Percentiles rank a stretch among this genome's conserved stretches.
Evolutionary conservation across 768 basidiomycete species (phyloP).

Genomic region (Serendipita sp.): DNA sequence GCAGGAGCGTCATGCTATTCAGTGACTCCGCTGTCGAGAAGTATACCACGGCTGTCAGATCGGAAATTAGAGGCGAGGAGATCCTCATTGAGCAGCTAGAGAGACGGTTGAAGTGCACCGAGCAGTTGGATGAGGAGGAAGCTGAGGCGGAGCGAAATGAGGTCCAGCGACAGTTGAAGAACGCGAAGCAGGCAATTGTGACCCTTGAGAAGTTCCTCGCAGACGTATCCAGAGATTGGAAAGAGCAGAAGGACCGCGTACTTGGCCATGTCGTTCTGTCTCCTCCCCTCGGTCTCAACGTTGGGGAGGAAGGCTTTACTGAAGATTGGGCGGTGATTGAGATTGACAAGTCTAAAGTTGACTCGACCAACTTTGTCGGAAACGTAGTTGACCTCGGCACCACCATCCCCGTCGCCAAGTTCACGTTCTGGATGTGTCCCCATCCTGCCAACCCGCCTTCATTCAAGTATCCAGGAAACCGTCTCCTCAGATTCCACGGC

Average conservation of each 20-base stretch:
- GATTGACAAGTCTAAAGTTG: constrained; percentile 10
- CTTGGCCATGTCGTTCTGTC: neutral
- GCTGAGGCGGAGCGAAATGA: constrained; percentile 5
- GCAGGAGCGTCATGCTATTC: constrained; percentile 9
- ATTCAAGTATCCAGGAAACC: neutral
- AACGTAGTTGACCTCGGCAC: constrained; percentile 11
- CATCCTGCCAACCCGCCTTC: neutral
- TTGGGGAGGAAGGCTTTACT: constrained; percentile 9
- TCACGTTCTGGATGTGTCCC: neutral
- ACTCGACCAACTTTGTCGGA: constrained; percentile 7
- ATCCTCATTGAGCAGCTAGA: constrained; percentile 5
- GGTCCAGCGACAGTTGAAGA: constrained; percentile 8
- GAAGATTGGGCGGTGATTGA: constrained; percentile 11
- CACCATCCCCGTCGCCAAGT: constrained; percentile 3
- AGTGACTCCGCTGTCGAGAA: constrained; percentile 9
- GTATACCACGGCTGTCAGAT: constrained; percentile 10
- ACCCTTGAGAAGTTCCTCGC: constrained; percentile 8
- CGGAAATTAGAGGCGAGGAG: constrained; percentile 7
- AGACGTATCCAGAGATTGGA: neutral
- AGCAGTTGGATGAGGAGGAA: neutral
- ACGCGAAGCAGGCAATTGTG: constrained; percentile 10
- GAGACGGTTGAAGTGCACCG: neutral
- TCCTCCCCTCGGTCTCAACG: constrained; percentile 8
- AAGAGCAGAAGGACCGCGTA: neutral
- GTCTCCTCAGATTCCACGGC: neutral